Evolutionary conservation across 495 filamentous ascomycete genomes (phyloP).

Genomic region (Neurospora sp.): DNA sequence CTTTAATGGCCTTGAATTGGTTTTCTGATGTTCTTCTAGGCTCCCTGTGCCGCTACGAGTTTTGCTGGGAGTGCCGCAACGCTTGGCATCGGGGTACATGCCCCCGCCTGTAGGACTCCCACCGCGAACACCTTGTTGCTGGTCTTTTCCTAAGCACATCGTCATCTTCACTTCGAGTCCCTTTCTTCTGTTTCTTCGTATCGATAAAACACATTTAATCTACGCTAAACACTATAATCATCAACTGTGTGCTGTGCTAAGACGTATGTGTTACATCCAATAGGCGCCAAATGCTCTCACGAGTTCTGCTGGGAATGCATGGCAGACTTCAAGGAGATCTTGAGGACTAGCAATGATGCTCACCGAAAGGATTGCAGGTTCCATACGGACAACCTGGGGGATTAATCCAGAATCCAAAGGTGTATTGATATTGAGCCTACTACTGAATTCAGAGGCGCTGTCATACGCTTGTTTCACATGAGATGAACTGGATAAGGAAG

Average conservation of each 20-base stretch:
- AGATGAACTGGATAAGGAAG: too few species aligned
- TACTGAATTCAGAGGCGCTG: too few species aligned
- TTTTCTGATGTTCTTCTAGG: not conserved
- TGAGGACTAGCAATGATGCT: constrained; percentile 7
- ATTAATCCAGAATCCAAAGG: not conserved
- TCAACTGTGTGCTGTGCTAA: not conserved
- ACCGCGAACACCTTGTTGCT: not conserved
- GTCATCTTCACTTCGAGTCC: not conserved
- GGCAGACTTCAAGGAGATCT: constrained; percentile 10
- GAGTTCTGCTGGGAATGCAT: constrained; percentile 19
- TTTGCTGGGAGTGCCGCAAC: constrained; percentile 11
- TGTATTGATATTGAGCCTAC: too few species aligned
- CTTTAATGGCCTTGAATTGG: not conserved
- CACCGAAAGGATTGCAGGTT: constrained; percentile 7
- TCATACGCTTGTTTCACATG: too few species aligned
- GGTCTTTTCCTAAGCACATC: not conserved
- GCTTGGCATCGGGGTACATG: not conserved
- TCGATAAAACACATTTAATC: not conserved
- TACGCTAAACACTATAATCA: not conserved
- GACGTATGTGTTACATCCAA: not conserved
- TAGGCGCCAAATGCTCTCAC: constrained; percentile 12
- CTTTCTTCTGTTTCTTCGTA: not conserved
- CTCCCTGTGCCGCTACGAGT: constrained; percentile 1
- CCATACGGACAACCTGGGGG: constrained; percentile 8
- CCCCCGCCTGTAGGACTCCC: not conserved